A percentile compares a stretch with the other conserved stretches of the same genome.
Evolutionary conservation across 2,329 filamentous ascomycete genomes (phyloP).

Genomic region (Sporothrix variecibatus): DNA sequence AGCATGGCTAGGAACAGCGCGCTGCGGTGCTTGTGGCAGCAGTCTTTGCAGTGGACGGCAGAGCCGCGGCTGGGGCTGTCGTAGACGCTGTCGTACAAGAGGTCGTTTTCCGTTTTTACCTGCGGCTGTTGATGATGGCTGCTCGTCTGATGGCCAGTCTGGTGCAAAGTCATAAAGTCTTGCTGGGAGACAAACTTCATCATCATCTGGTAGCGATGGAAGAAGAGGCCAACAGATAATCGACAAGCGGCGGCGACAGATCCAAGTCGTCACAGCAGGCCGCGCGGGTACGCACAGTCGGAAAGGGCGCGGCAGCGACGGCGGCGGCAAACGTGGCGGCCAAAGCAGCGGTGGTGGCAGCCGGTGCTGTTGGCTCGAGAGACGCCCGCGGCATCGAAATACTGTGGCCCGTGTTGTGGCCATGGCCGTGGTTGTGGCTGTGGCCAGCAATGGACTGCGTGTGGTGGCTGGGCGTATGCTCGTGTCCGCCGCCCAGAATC

Average conservation of each 20-base stretch:
- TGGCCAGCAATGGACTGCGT: background rate
- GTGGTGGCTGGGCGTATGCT: background rate
- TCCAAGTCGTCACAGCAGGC: conserved; percentile 10
- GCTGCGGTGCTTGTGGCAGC: conserved; percentile 17
- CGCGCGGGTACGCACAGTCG: background rate
- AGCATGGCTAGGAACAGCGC: conserved; percentile 28
- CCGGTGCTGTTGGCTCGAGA: background rate
- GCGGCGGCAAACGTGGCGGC: conserved; percentile 1
- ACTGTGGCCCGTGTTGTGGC: background rate
- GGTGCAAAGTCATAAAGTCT: conserved; percentile 18
- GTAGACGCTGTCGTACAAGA: background rate
- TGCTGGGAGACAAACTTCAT: conserved; percentile 27
- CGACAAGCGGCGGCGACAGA: conserved; percentile 21
- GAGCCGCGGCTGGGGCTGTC: background rate
- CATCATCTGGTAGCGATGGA: conserved; percentile 27
- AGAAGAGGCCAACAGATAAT: conserved; percentile 25
- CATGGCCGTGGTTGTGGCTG: background rate
- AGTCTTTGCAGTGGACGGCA: background rate
- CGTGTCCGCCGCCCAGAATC: background rate
- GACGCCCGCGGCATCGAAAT: conserved; percentile 4
- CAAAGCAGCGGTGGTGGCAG: background rate
- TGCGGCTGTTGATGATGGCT: background rate
- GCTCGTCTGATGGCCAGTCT: background rate
- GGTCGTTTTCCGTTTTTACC: background rate
- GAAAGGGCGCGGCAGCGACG: background rate